Base-by-base conservation (phyloP, 495 filamentous ascomycete genomes). In the Penicillium robsamsonii region DNA sequence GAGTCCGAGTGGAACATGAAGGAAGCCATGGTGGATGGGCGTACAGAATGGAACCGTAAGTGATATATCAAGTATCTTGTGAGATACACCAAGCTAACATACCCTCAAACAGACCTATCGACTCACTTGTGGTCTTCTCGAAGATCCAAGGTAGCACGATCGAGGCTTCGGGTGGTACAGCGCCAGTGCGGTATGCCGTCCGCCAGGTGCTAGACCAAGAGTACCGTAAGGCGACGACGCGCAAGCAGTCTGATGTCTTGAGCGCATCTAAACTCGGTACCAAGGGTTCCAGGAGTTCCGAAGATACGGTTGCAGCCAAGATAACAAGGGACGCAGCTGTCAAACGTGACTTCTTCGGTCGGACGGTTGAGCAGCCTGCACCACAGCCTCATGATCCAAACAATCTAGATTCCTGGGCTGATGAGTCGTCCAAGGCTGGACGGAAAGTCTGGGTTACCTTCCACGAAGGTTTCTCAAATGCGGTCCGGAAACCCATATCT, bases 401-500 rank as follows among this genome's bases (percentile, higher is more conserved):
- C 25, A 45, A 51, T 17, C 46, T 46, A 45, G 57, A 50, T 15
- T 59, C 69, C 55, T 63, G 65, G 44, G 61, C 57, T 45, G 68
- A 70, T 45, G 75, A 76, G 29, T 49, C 53, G 51, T 71, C 60
- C 4, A 71, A 74, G 44, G 62, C 74, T 43, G 83, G 82, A 44
- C 75, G 72, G 20, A 87, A 85, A 66, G 87, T 95, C 11, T 98
- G 94, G 93, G 86, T 96, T 22, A 96, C 86, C 57, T 98, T 88
- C 68, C 87, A 97, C 65, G 94, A 97, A 72, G 94, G 94, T n/a
- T 87, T 90, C 68, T 94, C 90, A 60, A 97, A 97, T 75, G 94
- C 94, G 10, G 94, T 98, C 42, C 83, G 90, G 67, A 97, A 97
- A 69, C 91, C 92, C 4, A 83, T 98, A 57, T 88, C 87, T 38